Evolutionary conservation across 352 stramenopile genomes (phyloP).

Genomic region (Phytophthora pisi): DNA sequence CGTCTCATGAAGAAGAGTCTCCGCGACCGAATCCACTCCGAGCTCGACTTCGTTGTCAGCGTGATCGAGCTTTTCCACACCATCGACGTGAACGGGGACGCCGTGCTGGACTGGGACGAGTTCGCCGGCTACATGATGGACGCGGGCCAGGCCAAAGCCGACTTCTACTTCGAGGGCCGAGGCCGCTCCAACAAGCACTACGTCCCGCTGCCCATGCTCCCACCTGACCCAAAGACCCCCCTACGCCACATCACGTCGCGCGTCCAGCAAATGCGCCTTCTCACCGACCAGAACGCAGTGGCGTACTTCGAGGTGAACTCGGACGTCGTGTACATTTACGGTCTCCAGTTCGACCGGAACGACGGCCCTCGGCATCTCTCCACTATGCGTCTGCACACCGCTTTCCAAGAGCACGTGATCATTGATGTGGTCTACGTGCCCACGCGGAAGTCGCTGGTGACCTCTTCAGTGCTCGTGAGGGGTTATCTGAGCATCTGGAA

Average conservation of each 20-base stretch:
- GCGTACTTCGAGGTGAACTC: constrained; percentile 72
- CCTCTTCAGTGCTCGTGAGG: constrained; percentile 58
- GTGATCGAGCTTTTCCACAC: constrained; percentile 90
- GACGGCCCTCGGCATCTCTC: constrained; percentile 65
- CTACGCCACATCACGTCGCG: constrained; percentile 49
- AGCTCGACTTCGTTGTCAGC: constrained; percentile 84
- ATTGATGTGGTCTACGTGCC: constrained; percentile 67
- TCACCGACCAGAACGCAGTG: constrained; percentile 57
- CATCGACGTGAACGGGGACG: constrained; percentile 91
- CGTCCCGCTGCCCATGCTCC: constrained; percentile 36
- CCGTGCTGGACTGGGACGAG: constrained; percentile 89
- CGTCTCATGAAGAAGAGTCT: constrained; percentile 72
- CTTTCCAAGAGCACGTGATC: constrained; percentile 73
- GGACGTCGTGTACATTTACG: constrained; percentile 76
- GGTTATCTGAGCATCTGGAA: constrained; percentile 72
- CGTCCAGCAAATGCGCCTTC: constrained; percentile 59
- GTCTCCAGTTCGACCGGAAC: constrained; percentile 64
- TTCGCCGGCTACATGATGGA: constrained; percentile 90
- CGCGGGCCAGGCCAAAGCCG: constrained; percentile 58
- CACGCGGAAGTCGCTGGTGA: constrained; percentile 44
- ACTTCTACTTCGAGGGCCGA: constrained; percentile 53
- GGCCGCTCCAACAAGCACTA: constrained; percentile 41
- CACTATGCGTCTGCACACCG: constrained; percentile 73
- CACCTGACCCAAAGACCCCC: constrained; percentile 56
- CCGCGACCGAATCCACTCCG: constrained; percentile 64